A percentile compares a stretch with the other conserved stretches of the same genome.
phyloP scores from a whole-genome alignment of 1,139 yeast genomes.

The Hemisphaericaspora subhashii region DNA sequence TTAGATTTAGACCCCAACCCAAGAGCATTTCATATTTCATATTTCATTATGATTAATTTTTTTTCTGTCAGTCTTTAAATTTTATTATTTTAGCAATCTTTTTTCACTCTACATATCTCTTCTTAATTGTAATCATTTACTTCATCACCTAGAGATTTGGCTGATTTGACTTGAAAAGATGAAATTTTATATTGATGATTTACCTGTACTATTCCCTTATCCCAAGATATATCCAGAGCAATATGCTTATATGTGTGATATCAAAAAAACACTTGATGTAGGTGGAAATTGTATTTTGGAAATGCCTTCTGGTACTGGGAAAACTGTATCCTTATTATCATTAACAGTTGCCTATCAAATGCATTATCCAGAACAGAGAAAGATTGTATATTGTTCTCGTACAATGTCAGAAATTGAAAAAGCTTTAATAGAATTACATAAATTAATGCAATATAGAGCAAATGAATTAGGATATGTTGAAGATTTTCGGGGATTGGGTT shows the following conservation, averaged over 20 bases:
- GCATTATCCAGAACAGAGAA: slow-evolving; percentile 92
- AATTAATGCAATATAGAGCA: slow-evolving; percentile 82
- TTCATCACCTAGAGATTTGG: not conserved
- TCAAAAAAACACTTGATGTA: slow-evolving; percentile 87
- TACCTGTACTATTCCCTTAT: slow-evolving; percentile 95
- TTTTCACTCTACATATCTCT: too few relatives aligned
- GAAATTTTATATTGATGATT: slow-evolving; percentile 88
- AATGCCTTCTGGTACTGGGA: slow-evolving; percentile 99
- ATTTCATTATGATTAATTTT: too few relatives aligned
- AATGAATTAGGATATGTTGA: slow-evolving; percentile 81
- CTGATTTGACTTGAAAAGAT: slow-evolving; percentile 18
- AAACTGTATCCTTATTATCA: slow-evolving; percentile 87
- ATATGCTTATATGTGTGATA: slow-evolving; percentile 95
- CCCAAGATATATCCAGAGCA: slow-evolving; percentile 98
- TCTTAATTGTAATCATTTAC: too few relatives aligned
- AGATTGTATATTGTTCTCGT: slow-evolving; percentile 96
- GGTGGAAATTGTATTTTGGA: slow-evolving; percentile 98
- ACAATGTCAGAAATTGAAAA: slow-evolving; percentile 99
- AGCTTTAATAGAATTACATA: slow-evolving; percentile 90
- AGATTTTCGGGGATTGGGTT: slow-evolving; percentile 89
- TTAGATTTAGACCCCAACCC: too few relatives aligned
- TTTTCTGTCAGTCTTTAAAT: slow-evolving; percentile 1
- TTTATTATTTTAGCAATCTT: not conserved
- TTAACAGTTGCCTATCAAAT: slow-evolving; percentile 93
- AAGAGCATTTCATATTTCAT: too few relatives aligned